Base-by-base conservation (phyloP, 495 filamentous ascomycete genomes). In the Evansstolkia leycettana region DNA sequence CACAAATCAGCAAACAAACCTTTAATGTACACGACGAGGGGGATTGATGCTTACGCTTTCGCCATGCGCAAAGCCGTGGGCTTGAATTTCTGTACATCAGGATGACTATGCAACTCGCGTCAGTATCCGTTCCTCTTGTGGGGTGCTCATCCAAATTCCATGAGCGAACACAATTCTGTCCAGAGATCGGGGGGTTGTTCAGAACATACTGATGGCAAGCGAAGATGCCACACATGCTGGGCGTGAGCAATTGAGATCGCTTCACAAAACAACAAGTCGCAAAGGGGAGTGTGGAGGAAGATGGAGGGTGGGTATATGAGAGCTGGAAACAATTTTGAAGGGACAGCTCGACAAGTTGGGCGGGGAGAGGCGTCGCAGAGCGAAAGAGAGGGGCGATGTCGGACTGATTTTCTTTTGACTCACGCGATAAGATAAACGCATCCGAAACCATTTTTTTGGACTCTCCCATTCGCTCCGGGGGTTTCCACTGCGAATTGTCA, bases 31-130 rank as follows among this genome's bases (percentile, higher is more conserved):
- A 39, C 27, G 30, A 14, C 26, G 39, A 40, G 31, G 47, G 32
- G n/a, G 28, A 4, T n/a, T 25, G n/a, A 35, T 26, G 48, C 82
- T 65, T 72, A 93, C 85, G 84, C 81, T 73, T 95, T 96, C 42
- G 85, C 83, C 69, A 98, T 80, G 68, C 83, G 81, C 64, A 98
- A 70, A 52, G 90, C 90, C 47, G 84, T 93, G 23, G 87, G 79
- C 79, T 96, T 95, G 73, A 98, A 98, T 51, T 83, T 82, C 50
- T 80, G 76, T 50, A 95, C 89, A 75, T 96, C 82, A 31, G 90
- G 90, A 59, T 95, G 88, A 63, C 88, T 86, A 37, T 50, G 26
- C 17, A 41, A 35, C 8, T 2, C 15, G 19, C 38, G 41, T 64
- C 47, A 58, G 52, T 43, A 42, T 41, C 27, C n/a, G n/a, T n/a